Conservation (phyloP, 345 rosid genomes). For the Boechera stricta region DNA sequence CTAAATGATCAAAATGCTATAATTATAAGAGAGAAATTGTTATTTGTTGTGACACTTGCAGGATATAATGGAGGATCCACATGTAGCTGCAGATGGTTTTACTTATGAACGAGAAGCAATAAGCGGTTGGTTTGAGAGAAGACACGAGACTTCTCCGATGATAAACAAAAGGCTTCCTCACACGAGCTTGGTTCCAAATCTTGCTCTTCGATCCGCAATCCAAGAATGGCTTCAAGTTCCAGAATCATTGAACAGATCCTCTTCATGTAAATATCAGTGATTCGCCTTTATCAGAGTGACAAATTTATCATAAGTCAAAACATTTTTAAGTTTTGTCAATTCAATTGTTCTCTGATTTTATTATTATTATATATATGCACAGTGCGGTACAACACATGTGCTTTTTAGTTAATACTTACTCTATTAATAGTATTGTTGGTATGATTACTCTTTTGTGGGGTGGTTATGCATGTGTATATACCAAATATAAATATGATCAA, state of each 20-base stretch:
- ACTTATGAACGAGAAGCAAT: conserved; percentile 76
- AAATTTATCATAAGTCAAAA: not conserved
- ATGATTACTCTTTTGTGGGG: too few relatives aligned
- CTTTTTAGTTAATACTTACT: too few relatives aligned
- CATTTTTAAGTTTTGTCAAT: not conserved
- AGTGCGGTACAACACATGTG: not conserved
- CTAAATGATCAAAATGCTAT: not conserved
- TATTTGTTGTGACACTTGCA: conserved; percentile 31
- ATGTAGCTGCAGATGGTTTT: conserved; percentile 76
- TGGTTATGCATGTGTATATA: not conserved
- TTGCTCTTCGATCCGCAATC: conserved; percentile 52
- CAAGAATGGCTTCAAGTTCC: conserved; percentile 64
- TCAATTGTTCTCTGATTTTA: not conserved
- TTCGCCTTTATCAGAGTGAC: not conserved
- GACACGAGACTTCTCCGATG: conserved; percentile 72
- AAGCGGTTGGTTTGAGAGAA: conserved; percentile 64
- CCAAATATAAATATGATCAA: not conserved
- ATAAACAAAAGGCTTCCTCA: conserved; percentile 53
- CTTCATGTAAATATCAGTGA: conserved; percentile 1
- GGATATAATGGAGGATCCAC: conserved; percentile 84
- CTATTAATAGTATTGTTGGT: too few relatives aligned
- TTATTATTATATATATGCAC: not conserved
- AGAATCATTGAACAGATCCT: not conserved
- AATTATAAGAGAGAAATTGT: not conserved
- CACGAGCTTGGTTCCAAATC: conserved; percentile 53